Conservation (phyloP, 108 stramenopile genomes). For the Conticribra guillardii region DNA sequence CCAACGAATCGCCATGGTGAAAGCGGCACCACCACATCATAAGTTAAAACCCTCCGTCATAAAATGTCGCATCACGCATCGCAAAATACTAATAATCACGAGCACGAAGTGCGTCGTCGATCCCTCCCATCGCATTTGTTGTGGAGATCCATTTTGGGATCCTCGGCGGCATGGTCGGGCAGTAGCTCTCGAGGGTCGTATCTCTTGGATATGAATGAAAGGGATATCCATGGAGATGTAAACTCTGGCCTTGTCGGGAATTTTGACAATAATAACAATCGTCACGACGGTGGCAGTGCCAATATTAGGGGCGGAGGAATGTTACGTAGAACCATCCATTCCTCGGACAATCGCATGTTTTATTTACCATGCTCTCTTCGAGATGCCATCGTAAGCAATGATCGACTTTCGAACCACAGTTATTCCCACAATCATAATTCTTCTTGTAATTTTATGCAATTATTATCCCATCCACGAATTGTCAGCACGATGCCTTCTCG, state of each 20-base stretch:
- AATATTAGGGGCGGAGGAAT: too few relatives aligned
- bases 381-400: slow-evolving; percentile 13
- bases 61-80: too few relatives aligned
- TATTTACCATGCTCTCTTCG: slow-evolving; percentile 28
- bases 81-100: too few relatives aligned
- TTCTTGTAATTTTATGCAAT: slow-evolving; percentile 14
- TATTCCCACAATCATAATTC: too few relatives aligned
- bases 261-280: too few relatives aligned
- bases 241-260: too few relatives aligned
- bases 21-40: not conserved
- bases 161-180: slow-evolving; percentile 36
- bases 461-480: slow-evolving; percentile 37
- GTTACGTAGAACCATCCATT: slow-evolving; percentile 18
- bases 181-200: slow-evolving; percentile 34
- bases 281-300: too few relatives aligned
- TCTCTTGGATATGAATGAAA: slow-evolving; percentile 1
- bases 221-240: too few relatives aligned
- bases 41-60: too few relatives aligned
- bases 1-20: too few relatives aligned
- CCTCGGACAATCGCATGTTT: slow-evolving; percentile 36
- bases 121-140: slow-evolving; percentile 35
- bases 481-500: slow-evolving; percentile 12
- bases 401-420: not conserved
- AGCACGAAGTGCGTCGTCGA: slow-evolving; percentile 4
- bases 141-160: slow-evolving; percentile 39